These are phyloP conservation scores for Eucalyptus sp. DNA, from an alignment of 345 rosid genomes.

Conservation along the genomic window DNA sequence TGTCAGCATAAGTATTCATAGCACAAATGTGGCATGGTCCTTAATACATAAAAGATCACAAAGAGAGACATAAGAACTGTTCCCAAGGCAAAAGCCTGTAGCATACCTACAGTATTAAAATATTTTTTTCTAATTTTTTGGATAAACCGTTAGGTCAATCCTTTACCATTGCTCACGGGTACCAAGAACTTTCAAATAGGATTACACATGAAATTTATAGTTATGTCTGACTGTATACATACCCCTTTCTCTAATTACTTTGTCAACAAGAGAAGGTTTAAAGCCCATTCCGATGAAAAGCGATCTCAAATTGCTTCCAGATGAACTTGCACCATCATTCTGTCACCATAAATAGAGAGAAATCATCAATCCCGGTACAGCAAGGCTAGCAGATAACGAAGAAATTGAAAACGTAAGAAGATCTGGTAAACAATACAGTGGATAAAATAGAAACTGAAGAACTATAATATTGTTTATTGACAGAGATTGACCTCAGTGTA, in stretches of 20 bases:
- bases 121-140: neutral
- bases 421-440: neutral
- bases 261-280: conserved; percentile 49
- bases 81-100: neutral
- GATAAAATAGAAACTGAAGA: neutral
- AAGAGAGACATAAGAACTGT: neutral
- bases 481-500: neutral
- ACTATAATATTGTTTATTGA: neutral
- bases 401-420: neutral
- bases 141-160: neutral
- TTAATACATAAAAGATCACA: neutral
- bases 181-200: neutral
- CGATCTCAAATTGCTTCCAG: conserved; percentile 52
- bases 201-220: neutral
- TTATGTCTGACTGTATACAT: neutral
- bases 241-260: conserved; percentile 76
- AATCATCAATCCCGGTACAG: neutral
- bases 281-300: conserved; percentile 77
- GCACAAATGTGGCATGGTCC: neutral
- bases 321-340: conserved; percentile 74
- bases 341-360: conserved; percentile 11
- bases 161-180: neutral
- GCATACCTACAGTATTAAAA: neutral
- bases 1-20: neutral
- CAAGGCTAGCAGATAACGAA: neutral